Percentiles rank a stretch among this genome's conserved stretches.
Conservation (phyloP, 257 asterid genomes). For the Solanum ossicruentum region DNA sequence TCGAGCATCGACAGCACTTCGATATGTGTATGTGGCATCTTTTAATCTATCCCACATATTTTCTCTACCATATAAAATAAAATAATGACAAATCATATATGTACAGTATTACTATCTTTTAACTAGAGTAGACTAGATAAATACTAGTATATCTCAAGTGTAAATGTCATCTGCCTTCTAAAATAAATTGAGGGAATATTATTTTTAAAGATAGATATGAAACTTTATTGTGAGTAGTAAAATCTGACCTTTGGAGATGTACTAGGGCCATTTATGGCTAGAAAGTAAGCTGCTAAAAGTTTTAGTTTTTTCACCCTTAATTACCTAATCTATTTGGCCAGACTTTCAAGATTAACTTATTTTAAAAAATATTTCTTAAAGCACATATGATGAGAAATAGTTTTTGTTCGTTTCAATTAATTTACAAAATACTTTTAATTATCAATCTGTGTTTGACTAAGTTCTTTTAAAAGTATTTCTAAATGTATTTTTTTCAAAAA, state of each 20-base stretch:
- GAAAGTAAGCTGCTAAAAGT: neutral
- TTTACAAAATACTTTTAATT: neutral
- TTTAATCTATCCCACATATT: neutral
- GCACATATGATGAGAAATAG: neutral
- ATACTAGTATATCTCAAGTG: neutral
- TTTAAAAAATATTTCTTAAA: neutral
- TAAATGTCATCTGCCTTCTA: neutral
- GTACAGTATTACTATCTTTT: neutral
- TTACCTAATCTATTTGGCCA: neutral
- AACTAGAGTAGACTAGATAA: too few species aligned
- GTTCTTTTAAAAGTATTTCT: accelerated
- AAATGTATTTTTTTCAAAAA: neutral
- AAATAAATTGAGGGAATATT: neutral
- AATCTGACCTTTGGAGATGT: slow-evolving; percentile 27
- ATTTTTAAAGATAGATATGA: neutral
- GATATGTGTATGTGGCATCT: neutral
- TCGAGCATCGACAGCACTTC: neutral
- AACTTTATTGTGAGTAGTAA: neutral
- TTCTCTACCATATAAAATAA: neutral
- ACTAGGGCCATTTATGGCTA: slow-evolving; percentile 18
- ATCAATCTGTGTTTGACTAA: neutral
- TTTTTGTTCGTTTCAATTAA: neutral
- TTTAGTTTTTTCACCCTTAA: neutral
- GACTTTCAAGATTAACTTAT: neutral
- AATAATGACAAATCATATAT: neutral